phyloP scores from a whole-genome alignment of 768 basidiomycete genomes.

The button mushroom (Agaricus bisporus) region DNA sequence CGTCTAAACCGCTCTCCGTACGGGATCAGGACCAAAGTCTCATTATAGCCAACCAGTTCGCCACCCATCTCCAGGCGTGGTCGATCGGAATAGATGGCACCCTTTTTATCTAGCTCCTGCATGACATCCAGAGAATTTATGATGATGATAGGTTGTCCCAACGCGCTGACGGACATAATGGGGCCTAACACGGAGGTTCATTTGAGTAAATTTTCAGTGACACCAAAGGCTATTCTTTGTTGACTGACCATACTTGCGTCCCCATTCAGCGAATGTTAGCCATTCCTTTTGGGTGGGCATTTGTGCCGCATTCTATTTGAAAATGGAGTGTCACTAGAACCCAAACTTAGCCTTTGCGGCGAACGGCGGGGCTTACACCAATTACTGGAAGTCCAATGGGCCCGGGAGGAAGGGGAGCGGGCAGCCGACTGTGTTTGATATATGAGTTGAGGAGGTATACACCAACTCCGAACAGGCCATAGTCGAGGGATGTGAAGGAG shows the following conservation, averaged over 20 bases:
- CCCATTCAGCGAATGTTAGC: constrained; percentile 46
- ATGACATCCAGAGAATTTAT: constrained; percentile 37
- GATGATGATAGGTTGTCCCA: constrained; percentile 43
- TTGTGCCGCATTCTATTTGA: constrained; percentile 36
- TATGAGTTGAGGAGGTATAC: constrained; percentile 14
- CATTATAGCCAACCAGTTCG: constrained; percentile 41
- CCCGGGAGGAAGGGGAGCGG: constrained; percentile 30
- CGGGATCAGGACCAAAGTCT: constrained; percentile 37
- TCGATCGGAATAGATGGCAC: constrained; percentile 41
- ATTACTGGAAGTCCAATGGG: constrained; percentile 35
- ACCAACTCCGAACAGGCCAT: constrained; percentile 14
- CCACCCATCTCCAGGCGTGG: constrained; percentile 46
- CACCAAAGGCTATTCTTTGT: not conserved
- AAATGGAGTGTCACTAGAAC: not conserved
- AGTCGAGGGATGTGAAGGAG: constrained; percentile 7
- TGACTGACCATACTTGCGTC: constrained; percentile 42
- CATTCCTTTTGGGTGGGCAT: constrained; percentile 40
- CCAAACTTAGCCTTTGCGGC: not conserved
- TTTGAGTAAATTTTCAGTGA: not conserved
- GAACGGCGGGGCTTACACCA: constrained; percentile 25
- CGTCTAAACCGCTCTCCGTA: constrained; percentile 38
- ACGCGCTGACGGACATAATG: constrained; percentile 29
- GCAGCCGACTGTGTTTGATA: constrained; percentile 17
- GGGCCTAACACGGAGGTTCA: constrained; percentile 23
- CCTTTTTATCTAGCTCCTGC: constrained; percentile 43